These are phyloP conservation scores for Plenodomus lindquistii DNA, from an alignment of 2,329 filamentous ascomycete species.

Conservation along the genomic window DNA sequence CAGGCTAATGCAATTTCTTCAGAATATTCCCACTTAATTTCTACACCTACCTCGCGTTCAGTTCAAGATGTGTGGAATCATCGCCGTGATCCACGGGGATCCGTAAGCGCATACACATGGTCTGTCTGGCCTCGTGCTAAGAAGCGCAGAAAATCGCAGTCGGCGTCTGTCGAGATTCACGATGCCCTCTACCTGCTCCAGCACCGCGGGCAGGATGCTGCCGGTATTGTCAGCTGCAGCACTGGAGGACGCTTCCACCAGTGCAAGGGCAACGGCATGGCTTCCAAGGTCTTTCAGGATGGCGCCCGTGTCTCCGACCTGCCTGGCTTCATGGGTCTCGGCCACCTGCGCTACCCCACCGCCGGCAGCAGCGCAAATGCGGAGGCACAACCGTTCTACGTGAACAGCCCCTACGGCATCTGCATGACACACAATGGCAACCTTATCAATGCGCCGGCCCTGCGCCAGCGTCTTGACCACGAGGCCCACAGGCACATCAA, in stretches of 20 bases:
- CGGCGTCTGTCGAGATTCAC: slow-evolving; percentile 50
- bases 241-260: slow-evolving; percentile 81
- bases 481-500: slow-evolving; percentile 87
- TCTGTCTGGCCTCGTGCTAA: slow-evolving; percentile 17
- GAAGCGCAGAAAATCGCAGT: slow-evolving; percentile 32
- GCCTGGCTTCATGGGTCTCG: slow-evolving; percentile 84
- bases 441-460: slow-evolving; percentile 75
- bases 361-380: slow-evolving; percentile 81
- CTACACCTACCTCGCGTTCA: slow-evolving; percentile 4
- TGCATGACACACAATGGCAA: slow-evolving; percentile 86
- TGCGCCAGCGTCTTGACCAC: slow-evolving; percentile 72
- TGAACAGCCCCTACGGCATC: slow-evolving; percentile 83
- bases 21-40: slow-evolving; percentile 13
- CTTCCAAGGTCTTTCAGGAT: slow-evolving; percentile 80
- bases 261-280: slow-evolving; percentile 89
- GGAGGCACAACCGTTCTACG: slow-evolving; percentile 91
- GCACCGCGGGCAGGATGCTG: slow-evolving; percentile 83
- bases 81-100: slow-evolving; percentile 53
- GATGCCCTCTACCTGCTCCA: slow-evolving; percentile 47
- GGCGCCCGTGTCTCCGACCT: slow-evolving; percentile 73
- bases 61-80: slow-evolving; percentile 55
- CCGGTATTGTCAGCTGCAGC: slow-evolving; percentile 77
- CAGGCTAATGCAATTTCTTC: slow-evolving; percentile 24
- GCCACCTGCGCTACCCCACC: slow-evolving; percentile 87
- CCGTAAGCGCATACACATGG: slow-evolving; percentile 27